These are phyloP conservation scores for Camellia granthamiana DNA, from an alignment of 148 eudicot species.

Conservation along the genomic window DNA sequence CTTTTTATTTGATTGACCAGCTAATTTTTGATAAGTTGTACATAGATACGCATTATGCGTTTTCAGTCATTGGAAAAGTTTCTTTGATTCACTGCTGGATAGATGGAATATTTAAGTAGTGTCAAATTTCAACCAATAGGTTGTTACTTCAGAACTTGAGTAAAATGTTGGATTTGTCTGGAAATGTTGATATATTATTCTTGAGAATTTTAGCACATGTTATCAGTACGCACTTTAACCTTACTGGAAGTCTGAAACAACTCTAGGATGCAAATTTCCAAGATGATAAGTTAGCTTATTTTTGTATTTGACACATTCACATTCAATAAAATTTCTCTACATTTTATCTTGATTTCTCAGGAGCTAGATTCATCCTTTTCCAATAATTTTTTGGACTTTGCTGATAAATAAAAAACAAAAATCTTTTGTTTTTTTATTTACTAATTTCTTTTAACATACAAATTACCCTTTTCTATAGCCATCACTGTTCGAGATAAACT, in stretches of 20 bases:
- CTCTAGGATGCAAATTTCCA: background rate
- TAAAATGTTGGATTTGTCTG: background rate
- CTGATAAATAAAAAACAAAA: no score
- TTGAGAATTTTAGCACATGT: background rate
- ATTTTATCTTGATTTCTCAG: slow-evolving; percentile 3
- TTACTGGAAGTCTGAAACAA: background rate
- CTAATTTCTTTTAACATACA: background rate
- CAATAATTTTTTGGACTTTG: no score
- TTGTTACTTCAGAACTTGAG: slow-evolving; percentile 1
- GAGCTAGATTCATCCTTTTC: background rate
- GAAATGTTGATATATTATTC: background rate
- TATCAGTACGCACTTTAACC: background rate
- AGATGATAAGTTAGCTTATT: background rate
- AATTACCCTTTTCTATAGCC: slow-evolving; percentile 54
- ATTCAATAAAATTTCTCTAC: background rate
- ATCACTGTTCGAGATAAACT: slow-evolving; percentile 84
- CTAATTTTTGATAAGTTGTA: background rate
- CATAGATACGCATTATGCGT: background rate
- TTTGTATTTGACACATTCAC: background rate
- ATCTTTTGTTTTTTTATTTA: background rate
- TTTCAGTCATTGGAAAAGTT: background rate
- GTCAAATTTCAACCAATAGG: background rate
- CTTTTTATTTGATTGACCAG: background rate
- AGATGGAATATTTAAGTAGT: slow-evolving; percentile 7
- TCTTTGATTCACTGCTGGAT: background rate